Percentiles rank a stretch among this genome's conserved stretches.
These are phyloP conservation scores for Colletotrichum sp. DNA, from an alignment of 2,329 filamentous ascomycete genomes.

Conservation along the genomic window DNA sequence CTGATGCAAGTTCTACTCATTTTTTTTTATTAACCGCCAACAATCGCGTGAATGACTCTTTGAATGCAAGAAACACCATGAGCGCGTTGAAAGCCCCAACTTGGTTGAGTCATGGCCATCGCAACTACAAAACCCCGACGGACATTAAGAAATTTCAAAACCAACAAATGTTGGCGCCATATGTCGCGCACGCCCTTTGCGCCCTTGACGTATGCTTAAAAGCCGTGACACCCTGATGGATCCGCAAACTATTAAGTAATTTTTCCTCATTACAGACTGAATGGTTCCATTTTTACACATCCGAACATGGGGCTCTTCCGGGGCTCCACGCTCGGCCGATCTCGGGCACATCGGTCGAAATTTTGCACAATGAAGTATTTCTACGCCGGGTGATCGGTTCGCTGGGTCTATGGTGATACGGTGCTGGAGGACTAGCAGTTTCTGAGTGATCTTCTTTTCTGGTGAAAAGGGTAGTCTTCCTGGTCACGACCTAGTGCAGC, in stretches of 20 bases:
- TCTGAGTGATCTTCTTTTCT: too few species aligned
- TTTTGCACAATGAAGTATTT: background rate
- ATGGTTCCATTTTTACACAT: background rate
- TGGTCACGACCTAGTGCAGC: background rate
- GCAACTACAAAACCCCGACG: background rate
- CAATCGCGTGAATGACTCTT: too few species aligned
- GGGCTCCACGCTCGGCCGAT: slow-evolving; percentile 6
- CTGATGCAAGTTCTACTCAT: too few species aligned
- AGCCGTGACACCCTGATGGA: background rate
- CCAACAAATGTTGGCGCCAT: background rate
- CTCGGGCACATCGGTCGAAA: background rate
- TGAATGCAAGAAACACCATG: too few species aligned
- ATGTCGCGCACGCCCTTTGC: background rate
- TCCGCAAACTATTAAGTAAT: background rate
- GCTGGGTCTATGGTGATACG: background rate
- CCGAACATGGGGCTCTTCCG: background rate
- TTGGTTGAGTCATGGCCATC: too few species aligned
- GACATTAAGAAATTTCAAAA: background rate
- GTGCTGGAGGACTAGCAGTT: background rate
- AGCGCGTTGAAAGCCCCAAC: too few species aligned
- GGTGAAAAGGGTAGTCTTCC: accelerated
- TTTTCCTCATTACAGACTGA: background rate
- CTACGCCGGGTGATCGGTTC: background rate
- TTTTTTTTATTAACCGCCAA: too few species aligned
- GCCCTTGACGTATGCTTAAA: background rate